Conservation (phyloP, 768 basidiomycete species). For the Hygrocybe punicea region DNA sequence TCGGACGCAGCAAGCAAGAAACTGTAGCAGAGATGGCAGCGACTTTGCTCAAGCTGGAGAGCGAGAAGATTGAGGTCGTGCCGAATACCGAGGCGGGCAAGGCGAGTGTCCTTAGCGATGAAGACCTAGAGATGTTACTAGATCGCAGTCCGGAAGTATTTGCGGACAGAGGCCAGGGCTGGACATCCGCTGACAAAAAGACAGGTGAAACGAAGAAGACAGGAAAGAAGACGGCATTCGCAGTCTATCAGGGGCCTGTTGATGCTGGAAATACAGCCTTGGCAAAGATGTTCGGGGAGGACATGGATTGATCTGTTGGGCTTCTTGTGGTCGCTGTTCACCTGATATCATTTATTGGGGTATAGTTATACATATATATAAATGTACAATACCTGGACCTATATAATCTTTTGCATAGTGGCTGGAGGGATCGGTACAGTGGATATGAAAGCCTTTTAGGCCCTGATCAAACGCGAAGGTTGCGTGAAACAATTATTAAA, state of each 20-base stretch:
- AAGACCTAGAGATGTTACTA: constrained; percentile 74
- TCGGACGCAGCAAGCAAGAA: constrained; percentile 49
- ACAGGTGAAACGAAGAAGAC: constrained; percentile 6
- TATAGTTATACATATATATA: no score
- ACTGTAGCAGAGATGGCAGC: constrained; percentile 80
- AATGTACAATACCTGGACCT: no score
- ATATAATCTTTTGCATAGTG: no score
- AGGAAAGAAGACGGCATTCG: constrained; percentile 59
- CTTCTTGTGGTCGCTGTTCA: no score
- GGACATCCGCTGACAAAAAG: constrained; percentile 51
- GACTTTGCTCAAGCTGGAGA: constrained; percentile 72
- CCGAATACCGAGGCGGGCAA: constrained; percentile 67
- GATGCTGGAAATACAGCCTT: constrained; percentile 66
- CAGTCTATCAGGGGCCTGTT: constrained; percentile 67
- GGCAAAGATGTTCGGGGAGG: constrained; percentile 63
- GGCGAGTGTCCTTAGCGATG: constrained; percentile 72
- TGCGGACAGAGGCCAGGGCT: constrained; percentile 63
- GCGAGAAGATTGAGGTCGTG: constrained; percentile 87
- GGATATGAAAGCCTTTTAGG: no score
- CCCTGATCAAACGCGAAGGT: no score
- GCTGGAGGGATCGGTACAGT: no score
- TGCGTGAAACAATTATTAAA: no score
- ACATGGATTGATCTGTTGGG: constrained; percentile 8
- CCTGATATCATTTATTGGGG: no score
- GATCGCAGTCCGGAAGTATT: constrained; percentile 78